These are phyloP conservation scores for Aspergillus neoniger DNA, from an alignment of 2,329 filamentous ascomycete species.

Conservation along the genomic window DNA sequence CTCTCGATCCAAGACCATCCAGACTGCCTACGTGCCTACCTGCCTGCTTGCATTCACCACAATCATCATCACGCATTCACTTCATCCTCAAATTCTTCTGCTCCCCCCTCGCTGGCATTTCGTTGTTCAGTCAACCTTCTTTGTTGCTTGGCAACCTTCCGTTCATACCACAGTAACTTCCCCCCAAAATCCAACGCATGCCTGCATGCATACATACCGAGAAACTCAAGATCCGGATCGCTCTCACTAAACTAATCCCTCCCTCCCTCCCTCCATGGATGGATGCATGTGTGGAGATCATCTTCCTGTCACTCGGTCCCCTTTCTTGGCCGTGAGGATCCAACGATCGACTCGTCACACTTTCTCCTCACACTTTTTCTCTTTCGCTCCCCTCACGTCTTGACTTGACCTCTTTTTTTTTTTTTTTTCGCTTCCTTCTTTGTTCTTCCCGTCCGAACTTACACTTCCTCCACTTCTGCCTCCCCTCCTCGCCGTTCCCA, in stretches of 20 bases:
- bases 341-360: conserved; percentile 25
- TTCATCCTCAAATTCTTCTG: neutral
- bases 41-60: neutral
- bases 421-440: conserved; percentile 2
- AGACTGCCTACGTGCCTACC: neutral
- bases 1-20: neutral
- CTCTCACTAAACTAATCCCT: neutral
- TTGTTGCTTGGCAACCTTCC: conserved; percentile 6
- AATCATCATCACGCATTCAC: neutral
- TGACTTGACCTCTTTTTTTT: neutral
- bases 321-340: conserved; percentile 20
- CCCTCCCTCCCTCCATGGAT: neutral
- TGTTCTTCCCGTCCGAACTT: neutral
- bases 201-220: conserved; percentile 1
- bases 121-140: neutral
- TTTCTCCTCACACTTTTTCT: conserved; percentile 13
- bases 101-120: neutral
- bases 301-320: conserved; percentile 18
- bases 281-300: conserved; percentile 16
- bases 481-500: conserved; percentile 4
- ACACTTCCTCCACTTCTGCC: neutral
- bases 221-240: neutral
- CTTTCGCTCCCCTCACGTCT: conserved; percentile 21
- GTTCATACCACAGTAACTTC: conserved; percentile 1
- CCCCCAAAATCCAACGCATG: neutral